Base-by-base conservation (phyloP, 495 filamentous ascomycete species). In the Annulohypoxylon moriforme region DNA sequence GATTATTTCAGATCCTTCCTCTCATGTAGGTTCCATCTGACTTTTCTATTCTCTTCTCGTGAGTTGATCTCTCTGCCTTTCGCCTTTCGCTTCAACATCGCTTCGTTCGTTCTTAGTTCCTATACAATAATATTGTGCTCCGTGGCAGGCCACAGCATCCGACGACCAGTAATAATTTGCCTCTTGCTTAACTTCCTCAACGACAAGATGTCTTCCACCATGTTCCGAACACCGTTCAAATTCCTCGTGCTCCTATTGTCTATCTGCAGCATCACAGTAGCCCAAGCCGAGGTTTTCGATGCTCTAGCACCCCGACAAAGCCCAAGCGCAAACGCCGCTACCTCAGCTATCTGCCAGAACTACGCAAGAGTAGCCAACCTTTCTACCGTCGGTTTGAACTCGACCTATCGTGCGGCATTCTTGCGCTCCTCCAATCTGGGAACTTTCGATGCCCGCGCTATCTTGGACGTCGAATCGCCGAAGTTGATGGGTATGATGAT, bases 381-480 rank as follows among this genome's bases (percentile, higher is more conserved):
- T 33, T 77, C 75, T 13, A 71, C 69, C 42, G 76, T 82, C 63
- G 77, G 74, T 49, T 20, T 64, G 49, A 82, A 81, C 73, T 61
- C 69, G 38, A 76, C 80, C 47, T 80, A 76, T 46, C 80, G 80
- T 47, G 61, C 71, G 9, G 74, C 78, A 7, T 82, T 76, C 77
- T 42, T 79, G 20, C 74, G 74, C 25, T 67, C 73, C 6, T 76
- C 78, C 14, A 63, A 63, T 16, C 27, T 75, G 34, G 80, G 80
- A 33, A 78, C 76, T 14, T 71, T 76, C 44, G 40, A 64, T 29
- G 63, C 79, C 24, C 60, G 61, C 16, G 40, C 20, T 9, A 78
- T 82, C 60, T 50, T 82, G 4, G 73, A 80, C 49, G 60, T 64
- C 7, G 72, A 78, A 33, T 64, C 61, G 18, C 64, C 59, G 9